These are phyloP conservation scores for Trichoderma sp. DNA, from an alignment of 2,329 filamentous ascomycete species.

Conservation along the genomic window DNA sequence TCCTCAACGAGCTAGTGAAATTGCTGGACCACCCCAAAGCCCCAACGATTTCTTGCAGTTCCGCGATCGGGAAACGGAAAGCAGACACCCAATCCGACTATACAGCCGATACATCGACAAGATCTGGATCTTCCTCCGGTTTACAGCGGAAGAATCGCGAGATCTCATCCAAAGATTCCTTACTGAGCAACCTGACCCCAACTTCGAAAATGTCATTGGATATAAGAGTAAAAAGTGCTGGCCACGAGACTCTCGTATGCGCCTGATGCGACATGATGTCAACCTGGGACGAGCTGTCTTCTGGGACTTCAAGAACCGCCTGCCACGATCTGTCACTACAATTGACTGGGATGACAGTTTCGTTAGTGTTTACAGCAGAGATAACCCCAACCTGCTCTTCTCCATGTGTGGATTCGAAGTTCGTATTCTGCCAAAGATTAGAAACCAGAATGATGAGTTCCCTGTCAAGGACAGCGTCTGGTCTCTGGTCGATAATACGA, in stretches of 20 bases:
- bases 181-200: slow-evolving; percentile 96
- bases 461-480: slow-evolving; percentile 97
- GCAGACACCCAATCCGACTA: slow-evolving; percentile 90
- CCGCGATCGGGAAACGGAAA: slow-evolving; percentile 87
- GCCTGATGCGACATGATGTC: slow-evolving; percentile 97
- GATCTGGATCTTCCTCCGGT: slow-evolving; percentile 97
- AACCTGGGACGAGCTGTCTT: slow-evolving; percentile 96
- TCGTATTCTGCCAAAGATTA: slow-evolving; percentile 88
- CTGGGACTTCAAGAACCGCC: slow-evolving; percentile 96
- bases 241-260: slow-evolving; percentile 96
- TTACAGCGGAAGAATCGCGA: slow-evolving; percentile 88
- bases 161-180: slow-evolving; percentile 97
- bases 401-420: slow-evolving; percentile 99
- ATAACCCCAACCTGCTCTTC: slow-evolving; percentile 95
- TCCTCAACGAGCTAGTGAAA: slow-evolving; percentile 93
- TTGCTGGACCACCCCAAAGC: slow-evolving; percentile 87
- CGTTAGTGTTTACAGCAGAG: slow-evolving; percentile 93
- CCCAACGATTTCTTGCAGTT: slow-evolving; percentile 99
- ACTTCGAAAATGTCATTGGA: slow-evolving; percentile 98
- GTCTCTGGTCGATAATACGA: slow-evolving; percentile 94
- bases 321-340: slow-evolving; percentile 91
- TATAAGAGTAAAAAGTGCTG: slow-evolving; percentile 99
- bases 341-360: slow-evolving; percentile 99
- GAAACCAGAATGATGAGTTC: slow-evolving; percentile 95
- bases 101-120: slow-evolving; percentile 98